phyloP scores from a whole-genome alignment of 306 rosid species.

The Inga laurina region DNA sequence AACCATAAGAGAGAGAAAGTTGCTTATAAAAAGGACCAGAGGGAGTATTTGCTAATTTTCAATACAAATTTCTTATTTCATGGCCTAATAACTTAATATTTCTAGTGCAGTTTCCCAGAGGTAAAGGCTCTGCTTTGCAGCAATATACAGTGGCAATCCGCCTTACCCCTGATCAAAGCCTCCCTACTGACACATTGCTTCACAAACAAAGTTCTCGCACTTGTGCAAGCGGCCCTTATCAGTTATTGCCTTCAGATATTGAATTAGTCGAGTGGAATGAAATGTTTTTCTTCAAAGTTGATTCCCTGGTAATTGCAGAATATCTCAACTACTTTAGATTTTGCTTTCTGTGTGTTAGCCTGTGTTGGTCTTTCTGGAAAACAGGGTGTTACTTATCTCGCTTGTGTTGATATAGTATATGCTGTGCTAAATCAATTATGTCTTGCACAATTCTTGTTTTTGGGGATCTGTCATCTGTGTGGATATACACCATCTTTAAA shows the following conservation, averaged over 20 bases:
- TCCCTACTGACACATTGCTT: slow-evolving; percentile 45
- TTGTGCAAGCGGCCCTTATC: slow-evolving; percentile 66
- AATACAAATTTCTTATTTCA: slow-evolving; percentile 1
- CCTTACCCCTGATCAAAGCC: slow-evolving; percentile 59
- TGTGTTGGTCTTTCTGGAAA: slow-evolving; percentile 4
- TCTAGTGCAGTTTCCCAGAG: slow-evolving; percentile 70
- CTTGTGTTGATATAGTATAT: background rate
- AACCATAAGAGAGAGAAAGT: too few relatives aligned
- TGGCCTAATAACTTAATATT: slow-evolving; percentile 14
- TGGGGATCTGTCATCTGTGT: background rate
- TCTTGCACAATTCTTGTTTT: background rate
- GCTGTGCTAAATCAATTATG: background rate
- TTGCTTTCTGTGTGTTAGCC: slow-evolving; percentile 2
- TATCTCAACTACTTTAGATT: slow-evolving; percentile 19
- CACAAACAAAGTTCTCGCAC: slow-evolving; percentile 93
- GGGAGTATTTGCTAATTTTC: background rate
- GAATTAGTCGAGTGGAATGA: slow-evolving; percentile 90
- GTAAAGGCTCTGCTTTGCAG: slow-evolving; percentile 61
- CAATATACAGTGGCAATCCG: slow-evolving; percentile 77
- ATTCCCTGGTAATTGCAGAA: slow-evolving; percentile 63
- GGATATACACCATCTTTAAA: background rate
- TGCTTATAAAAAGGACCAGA: too few relatives aligned
- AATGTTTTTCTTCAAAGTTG: slow-evolving; percentile 92
- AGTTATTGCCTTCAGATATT: slow-evolving; percentile 53
- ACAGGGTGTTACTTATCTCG: background rate